These are phyloP conservation scores for Abortiporus biennis DNA, from an alignment of 1,284 basidiomycete genomes.

Conservation along the genomic window DNA sequence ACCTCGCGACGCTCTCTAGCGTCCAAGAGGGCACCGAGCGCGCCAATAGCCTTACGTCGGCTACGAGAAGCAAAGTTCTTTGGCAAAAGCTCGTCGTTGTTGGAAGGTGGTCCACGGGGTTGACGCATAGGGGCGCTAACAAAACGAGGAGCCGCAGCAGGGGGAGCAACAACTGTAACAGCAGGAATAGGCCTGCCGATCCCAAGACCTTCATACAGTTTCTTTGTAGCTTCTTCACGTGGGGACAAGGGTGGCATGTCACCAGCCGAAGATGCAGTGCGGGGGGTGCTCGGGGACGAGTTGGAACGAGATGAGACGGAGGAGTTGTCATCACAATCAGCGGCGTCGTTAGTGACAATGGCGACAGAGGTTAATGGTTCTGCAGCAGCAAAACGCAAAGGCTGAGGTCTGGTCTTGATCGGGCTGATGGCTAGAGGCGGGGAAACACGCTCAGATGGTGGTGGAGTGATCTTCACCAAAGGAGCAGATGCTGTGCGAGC, in stretches of 20 bases:
- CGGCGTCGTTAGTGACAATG: conserved; percentile 44
- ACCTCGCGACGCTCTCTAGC: conserved; percentile 67
- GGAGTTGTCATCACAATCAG: conserved; percentile 53
- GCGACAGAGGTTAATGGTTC: conserved; percentile 53
- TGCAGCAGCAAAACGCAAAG: conserved; percentile 58
- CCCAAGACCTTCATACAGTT: conserved; percentile 77
- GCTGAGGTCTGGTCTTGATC: conserved; percentile 57
- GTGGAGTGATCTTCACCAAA: conserved; percentile 63
- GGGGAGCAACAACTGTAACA: conserved; percentile 24
- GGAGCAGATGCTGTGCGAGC: conserved; percentile 59
- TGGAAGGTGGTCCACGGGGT: conserved; percentile 81
- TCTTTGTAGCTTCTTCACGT: conserved; percentile 76
- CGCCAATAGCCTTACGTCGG: conserved; percentile 74
- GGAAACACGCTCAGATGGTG: conserved; percentile 51
- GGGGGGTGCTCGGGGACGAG: conserved; percentile 64
- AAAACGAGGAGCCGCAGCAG: conserved; percentile 18
- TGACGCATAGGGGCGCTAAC: conserved; percentile 69
- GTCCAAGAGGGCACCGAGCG: conserved; percentile 67
- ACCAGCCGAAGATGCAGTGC: conserved; percentile 55
- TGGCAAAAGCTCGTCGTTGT: conserved; percentile 79
- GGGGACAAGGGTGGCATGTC: conserved; percentile 57
- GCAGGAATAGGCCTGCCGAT: conserved; percentile 56
- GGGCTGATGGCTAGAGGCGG: conserved; percentile 34
- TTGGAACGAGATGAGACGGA: conserved; percentile 40
- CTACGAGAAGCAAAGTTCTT: conserved; percentile 86